Evolutionary conservation across 2,329 filamentous ascomycete genomes (phyloP), one percentile per base, ranked within the genome.

Genomic region (Ophiostoma fasciatum): DNA sequence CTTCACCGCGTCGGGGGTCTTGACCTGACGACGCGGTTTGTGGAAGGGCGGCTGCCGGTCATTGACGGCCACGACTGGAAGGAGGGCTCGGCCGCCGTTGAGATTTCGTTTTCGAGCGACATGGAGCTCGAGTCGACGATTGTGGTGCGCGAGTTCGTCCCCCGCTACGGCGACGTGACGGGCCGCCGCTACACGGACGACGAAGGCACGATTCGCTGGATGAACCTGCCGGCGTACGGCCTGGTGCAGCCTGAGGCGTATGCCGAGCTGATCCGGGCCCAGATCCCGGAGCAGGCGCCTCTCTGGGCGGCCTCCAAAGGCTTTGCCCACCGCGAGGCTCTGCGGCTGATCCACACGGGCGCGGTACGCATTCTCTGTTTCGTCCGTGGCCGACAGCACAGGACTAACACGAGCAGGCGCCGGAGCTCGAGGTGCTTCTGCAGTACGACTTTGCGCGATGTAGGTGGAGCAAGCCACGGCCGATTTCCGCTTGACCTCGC

Each of bases 1-100:
- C 42, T 46, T 35, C 44, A 46, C 36, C 37, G 44, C 4, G 35
- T 43, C 4, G 44, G 42, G 6, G 42, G 41, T 4, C 37, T 46
- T 10, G 14, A 37, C 10, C 36, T 46, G 5, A 46, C 44, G 3
- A 26, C n/a, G 0, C 42, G 44, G 7, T 46, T 45, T 26, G 22
- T 28, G 12, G 37, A 41, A 2, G 31, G 29, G 14, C 20, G 38
- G n/a, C 18, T 31, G n/a, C 42, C 42, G 1, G 11, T 25, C 9
- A 39, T 46, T 13, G n/a, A 15, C 3, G 28, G 28, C 1, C 17
- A 15, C 2, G 43, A 42, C 37, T 46, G 40, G 41, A 37, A 37
- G 14, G 19, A n/a, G 2, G 39, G 20, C 0, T 21, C 33, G 1
- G 2, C 8, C 0, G 12, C 30, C 3, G 26, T 35, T 1, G 14